These are phyloP conservation scores for Phoenix roebelenii DNA, from an alignment of 176 grass and related monocot genomes.

Conservation along the genomic window DNA sequence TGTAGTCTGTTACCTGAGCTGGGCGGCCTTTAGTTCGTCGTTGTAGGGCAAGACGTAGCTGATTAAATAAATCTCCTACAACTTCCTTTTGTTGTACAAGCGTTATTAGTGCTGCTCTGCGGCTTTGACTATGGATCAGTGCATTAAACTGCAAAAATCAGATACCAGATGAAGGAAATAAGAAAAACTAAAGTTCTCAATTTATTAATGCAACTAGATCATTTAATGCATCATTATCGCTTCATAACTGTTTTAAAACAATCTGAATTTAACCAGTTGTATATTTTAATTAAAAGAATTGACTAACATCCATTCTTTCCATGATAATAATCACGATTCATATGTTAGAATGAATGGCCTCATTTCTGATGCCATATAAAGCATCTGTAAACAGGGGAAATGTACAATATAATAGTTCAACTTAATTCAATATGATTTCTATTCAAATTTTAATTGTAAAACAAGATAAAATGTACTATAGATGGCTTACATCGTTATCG, in stretches of 20 bases:
- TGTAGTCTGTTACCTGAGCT: slow-evolving; percentile 54
- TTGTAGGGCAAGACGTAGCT: slow-evolving; percentile 73
- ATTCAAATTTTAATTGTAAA: too few species aligned
- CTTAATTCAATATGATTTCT: too few species aligned
- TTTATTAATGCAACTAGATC: too few species aligned
- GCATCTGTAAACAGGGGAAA: too few species aligned
- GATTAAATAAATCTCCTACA: slow-evolving; percentile 93
- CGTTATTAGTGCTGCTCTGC: slow-evolving; percentile 60
- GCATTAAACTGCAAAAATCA: slow-evolving; percentile 66
- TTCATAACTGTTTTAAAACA: not conserved
- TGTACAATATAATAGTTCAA: too few species aligned
- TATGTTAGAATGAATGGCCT: too few species aligned
- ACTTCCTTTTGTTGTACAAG: slow-evolving; percentile 94
- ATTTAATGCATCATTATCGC: not conserved
- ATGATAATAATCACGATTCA: too few species aligned
- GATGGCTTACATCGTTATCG: too few species aligned
- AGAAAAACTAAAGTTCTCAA: not conserved
- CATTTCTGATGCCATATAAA: too few species aligned
- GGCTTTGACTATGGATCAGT: slow-evolving; percentile 46
- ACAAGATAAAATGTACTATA: too few species aligned
- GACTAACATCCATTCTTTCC: too few species aligned
- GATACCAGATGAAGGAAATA: slow-evolving; percentile 10
- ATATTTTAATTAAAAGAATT: too few species aligned
- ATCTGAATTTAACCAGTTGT: not conserved
- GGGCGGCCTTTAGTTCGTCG: slow-evolving; percentile 68